Percentiles rank a stretch among this genome's conserved stretches.
These are phyloP conservation scores for Metschnikowia amazonensis DNA, from an alignment of 805 yeast species.

Conservation along the genomic window DNA sequence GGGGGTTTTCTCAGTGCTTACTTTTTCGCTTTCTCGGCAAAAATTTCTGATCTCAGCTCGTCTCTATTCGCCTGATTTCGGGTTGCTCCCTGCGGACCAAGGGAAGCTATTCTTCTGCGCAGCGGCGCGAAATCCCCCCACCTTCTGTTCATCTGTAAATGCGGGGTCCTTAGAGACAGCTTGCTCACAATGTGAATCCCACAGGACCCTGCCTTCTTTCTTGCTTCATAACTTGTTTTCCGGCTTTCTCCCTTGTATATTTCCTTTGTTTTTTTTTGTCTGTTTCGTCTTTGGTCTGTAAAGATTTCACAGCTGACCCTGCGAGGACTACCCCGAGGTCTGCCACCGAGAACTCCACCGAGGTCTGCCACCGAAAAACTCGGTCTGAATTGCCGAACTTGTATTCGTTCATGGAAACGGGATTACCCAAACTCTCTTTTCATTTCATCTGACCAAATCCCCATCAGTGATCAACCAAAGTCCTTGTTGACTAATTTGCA, in stretches of 20 bases:
- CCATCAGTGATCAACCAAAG: too few species aligned
- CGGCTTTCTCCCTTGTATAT: neutral
- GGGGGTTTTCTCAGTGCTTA: neutral
- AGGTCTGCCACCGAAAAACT: neutral
- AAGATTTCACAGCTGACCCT: neutral
- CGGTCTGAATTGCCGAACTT: neutral
- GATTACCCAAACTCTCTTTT: neutral
- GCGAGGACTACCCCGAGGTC: neutral
- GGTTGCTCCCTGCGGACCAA: constrained; percentile 3
- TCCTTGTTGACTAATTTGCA: too few species aligned
- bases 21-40: neutral
- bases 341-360: neutral
- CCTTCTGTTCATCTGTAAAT: constrained; percentile 3
- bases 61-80: neutral
- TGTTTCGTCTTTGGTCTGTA: neutral
- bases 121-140: constrained; percentile 5
- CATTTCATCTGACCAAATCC: too few species aligned
- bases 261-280: neutral
- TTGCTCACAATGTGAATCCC: neutral
- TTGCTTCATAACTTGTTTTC: neutral
- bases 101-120: constrained; percentile 3
- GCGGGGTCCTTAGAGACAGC: constrained; percentile 1
- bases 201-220: neutral
- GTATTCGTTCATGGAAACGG: neutral
- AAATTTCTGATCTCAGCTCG: neutral